Percentiles rank a stretch among this genome's conserved stretches.
Conservation (phyloP, 2,329 filamentous ascomycete species). For the Metarhizium rileyi region DNA sequence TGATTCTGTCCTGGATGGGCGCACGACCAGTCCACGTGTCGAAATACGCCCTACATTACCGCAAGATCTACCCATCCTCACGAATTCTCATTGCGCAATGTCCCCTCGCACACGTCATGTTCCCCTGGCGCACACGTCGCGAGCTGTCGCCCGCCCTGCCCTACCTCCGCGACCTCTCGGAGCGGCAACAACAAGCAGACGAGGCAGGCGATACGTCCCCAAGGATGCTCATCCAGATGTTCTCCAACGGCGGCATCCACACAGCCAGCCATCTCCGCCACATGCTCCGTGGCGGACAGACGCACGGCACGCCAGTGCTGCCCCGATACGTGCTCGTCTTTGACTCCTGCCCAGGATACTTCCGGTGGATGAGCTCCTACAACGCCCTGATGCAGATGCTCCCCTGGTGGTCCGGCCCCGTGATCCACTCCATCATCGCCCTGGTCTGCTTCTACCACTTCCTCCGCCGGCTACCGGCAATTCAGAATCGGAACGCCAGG, state of each 20-base stretch:
- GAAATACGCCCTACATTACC: conserved; percentile 40
- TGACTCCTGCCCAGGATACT: conserved; percentile 40
- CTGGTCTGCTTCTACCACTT: conserved; percentile 22
- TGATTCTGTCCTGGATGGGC: conserved; percentile 41
- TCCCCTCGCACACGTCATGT: conserved; percentile 26
- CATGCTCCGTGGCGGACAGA: conserved; percentile 11
- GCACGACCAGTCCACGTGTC: conserved; percentile 39
- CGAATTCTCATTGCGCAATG: conserved; percentile 37
- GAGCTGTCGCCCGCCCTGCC: conserved; percentile 30
- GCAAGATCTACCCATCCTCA: conserved; percentile 32
- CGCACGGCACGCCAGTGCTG: conserved; percentile 14
- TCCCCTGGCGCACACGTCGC: conserved; percentile 18
- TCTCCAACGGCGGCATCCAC: conserved; percentile 43
- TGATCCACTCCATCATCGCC: conserved; percentile 25
- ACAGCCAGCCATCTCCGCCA: conserved; percentile 26
- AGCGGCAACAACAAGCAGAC: conserved; percentile 13
- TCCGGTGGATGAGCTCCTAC: conserved; percentile 28
- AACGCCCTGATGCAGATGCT: conserved; percentile 28
- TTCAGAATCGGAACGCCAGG: conserved; percentile 24
- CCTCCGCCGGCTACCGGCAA: conserved; percentile 18
- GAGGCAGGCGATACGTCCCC: conserved; percentile 11
- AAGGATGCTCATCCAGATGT: conserved; percentile 36
- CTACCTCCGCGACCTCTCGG: conserved; percentile 24
- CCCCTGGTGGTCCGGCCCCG: conserved; percentile 22
- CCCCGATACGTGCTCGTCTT: conserved; percentile 34